Conservation (phyloP, 108 stramenopile genomes). For the Schizochytrium sp. region DNA sequence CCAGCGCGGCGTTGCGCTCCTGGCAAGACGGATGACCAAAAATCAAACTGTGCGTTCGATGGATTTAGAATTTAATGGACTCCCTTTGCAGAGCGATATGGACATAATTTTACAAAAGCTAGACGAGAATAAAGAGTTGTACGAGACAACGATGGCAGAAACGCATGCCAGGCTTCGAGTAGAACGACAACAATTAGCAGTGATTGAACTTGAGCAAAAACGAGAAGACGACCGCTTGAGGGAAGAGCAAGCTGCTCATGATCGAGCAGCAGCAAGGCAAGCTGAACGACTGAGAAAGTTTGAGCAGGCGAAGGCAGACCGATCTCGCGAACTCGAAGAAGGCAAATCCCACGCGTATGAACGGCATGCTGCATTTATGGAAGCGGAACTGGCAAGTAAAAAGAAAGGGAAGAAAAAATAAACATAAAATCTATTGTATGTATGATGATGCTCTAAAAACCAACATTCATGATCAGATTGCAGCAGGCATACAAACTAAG, state of each 20-base stretch:
- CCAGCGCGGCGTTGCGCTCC: background rate
- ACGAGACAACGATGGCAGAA: background rate
- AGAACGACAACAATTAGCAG: background rate
- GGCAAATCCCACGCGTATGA: background rate
- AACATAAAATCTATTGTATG: background rate
- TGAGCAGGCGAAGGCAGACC: background rate
- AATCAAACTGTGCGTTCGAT: constrained; percentile 10
- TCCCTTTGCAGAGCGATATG: background rate
- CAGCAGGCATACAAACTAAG: too few species aligned
- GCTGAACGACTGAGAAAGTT: constrained; percentile 15
- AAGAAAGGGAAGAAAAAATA: constrained; percentile 54
- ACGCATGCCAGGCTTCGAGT: background rate
- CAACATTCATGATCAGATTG: too few species aligned
- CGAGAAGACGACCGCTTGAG: background rate
- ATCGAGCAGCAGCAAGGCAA: background rate
- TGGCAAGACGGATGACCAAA: background rate
- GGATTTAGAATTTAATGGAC: constrained; percentile 40
- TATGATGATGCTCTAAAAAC: too few species aligned
- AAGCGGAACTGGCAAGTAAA: constrained; percentile 6
- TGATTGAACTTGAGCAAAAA: background rate
- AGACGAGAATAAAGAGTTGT: constrained; percentile 4
- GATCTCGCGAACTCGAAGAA: background rate
- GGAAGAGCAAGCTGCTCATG: background rate
- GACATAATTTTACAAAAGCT: constrained; percentile 5
- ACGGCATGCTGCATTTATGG: background rate